Conservation (phyloP, 805 yeast genomes). For the Teunomyces gatunensis region DNA sequence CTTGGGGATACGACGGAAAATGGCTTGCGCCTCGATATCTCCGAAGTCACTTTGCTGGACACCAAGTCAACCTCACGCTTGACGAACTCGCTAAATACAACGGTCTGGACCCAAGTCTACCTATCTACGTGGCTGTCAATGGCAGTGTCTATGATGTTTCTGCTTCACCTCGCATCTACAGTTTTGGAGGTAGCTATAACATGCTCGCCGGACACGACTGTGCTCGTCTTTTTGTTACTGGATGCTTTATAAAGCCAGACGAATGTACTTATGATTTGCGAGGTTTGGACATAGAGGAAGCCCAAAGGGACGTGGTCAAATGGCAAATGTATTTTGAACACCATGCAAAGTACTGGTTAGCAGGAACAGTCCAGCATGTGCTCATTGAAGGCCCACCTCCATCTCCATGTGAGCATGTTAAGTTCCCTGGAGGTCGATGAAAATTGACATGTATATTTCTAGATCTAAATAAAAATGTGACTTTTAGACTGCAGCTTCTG, state of each 20-base stretch:
- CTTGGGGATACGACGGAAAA: conserved; percentile 62
- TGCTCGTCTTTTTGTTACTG: conserved; percentile 68
- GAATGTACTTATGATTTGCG: conserved; percentile 67
- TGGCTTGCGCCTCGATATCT: conserved; percentile 45
- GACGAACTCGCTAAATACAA: conserved; percentile 47
- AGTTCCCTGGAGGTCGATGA: conserved; percentile 7
- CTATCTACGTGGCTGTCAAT: conserved; percentile 58
- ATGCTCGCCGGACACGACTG: conserved; percentile 64
- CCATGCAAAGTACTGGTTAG: conserved; percentile 56
- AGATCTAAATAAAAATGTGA: not conserved
- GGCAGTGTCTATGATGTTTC: conserved; percentile 68
- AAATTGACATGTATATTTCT: not conserved
- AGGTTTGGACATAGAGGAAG: conserved; percentile 48
- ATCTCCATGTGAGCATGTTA: conserved; percentile 37
- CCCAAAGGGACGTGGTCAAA: conserved; percentile 34
- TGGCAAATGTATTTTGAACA: conserved; percentile 55
- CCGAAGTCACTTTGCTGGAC: conserved; percentile 17
- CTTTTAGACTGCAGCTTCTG: conserved; percentile 23
- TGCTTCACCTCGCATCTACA: conserved; percentile 49
- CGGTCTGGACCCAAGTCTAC: conserved; percentile 47
- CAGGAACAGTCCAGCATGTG: conserved; percentile 52
- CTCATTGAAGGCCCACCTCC: conserved; percentile 50
- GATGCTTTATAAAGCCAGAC: conserved; percentile 54
- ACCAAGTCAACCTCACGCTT: conserved; percentile 34
- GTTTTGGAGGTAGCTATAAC: conserved; percentile 55